Evolutionary conservation across 2,329 filamentous ascomycete genomes (phyloP).

Genomic region (Fusarium sp.): DNA sequence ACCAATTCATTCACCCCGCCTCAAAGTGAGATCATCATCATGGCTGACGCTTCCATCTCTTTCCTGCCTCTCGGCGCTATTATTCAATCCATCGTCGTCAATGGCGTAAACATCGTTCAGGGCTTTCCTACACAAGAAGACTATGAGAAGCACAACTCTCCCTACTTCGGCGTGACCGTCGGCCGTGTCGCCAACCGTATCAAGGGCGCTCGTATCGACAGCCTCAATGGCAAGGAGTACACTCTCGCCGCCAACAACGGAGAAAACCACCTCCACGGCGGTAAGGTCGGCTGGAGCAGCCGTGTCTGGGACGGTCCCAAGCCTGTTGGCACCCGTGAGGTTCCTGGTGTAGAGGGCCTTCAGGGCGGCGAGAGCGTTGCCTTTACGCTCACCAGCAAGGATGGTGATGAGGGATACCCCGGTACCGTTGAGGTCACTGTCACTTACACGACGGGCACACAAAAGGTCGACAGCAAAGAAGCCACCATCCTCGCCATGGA

Average conservation of each 20-base stretch:
- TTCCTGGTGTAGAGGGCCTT: conserved; percentile 66
- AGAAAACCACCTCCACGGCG: conserved; percentile 82
- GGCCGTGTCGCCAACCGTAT: conserved; percentile 89
- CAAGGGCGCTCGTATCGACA: conserved; percentile 77
- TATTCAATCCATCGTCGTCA: conserved; percentile 85
- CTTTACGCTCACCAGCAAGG: conserved; percentile 77
- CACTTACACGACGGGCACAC: conserved; percentile 82
- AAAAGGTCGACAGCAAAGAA: conserved; percentile 72
- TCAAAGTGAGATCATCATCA: conserved; percentile 45
- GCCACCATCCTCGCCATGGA: conserved; percentile 85
- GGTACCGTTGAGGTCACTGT: conserved; percentile 85
- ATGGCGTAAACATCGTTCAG: conserved; percentile 88
- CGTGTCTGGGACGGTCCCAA: conserved; percentile 81
- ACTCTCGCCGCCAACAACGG: conserved; percentile 82
- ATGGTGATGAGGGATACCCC: conserved; percentile 92
- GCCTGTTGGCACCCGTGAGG: conserved; percentile 65
- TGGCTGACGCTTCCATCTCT: conserved; percentile 67
- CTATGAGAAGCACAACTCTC: conserved; percentile 81
- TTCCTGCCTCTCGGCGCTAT: conserved; percentile 85
- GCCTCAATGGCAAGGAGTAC: conserved; percentile 80
- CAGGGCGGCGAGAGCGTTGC: conserved; percentile 76
- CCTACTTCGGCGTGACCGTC: conserved; percentile 94
- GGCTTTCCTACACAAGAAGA: conserved; percentile 82
- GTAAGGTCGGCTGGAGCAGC: conserved; percentile 84
- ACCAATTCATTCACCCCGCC: conserved; percentile 15